A percentile compares a stretch with the other conserved stretches of the same genome.
Evolutionary conservation across 2,329 filamentous ascomycete species (phyloP).

Genomic region (Diplodia sapinea): DNA sequence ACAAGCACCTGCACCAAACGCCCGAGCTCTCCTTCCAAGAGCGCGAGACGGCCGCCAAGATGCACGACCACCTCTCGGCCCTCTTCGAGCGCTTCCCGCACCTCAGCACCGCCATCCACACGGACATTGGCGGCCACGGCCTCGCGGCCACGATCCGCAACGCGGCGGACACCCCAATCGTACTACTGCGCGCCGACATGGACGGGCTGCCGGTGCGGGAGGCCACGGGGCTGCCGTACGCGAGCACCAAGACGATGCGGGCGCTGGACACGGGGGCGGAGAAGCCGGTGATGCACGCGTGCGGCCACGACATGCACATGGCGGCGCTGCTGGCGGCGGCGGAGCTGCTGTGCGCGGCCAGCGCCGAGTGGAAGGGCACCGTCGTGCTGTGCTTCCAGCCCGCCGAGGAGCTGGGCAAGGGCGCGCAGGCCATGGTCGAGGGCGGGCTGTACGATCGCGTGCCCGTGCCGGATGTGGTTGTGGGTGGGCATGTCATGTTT

Average conservation of each 20-base stretch:
- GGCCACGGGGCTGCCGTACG: conserved; percentile 61
- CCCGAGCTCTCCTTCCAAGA: conserved; percentile 48
- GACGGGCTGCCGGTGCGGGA: conserved; percentile 66
- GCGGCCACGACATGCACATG: conserved; percentile 71
- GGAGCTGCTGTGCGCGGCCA: conserved; percentile 54
- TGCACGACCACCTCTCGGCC: conserved; percentile 39
- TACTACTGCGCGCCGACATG: conserved; percentile 67
- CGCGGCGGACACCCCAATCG: conserved; percentile 50
- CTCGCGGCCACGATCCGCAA: conserved; percentile 63
- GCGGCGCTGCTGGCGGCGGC: conserved; percentile 63
- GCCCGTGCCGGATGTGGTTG: conserved; percentile 61
- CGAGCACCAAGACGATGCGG: conserved; percentile 54
- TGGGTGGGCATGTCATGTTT: conserved; percentile 65
- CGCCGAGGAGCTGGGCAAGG: conserved; percentile 67
- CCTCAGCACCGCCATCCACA: conserved; percentile 12
- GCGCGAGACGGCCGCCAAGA: conserved; percentile 41
- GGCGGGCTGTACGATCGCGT: conserved; percentile 63
- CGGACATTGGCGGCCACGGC: conserved; percentile 49
- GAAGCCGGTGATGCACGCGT: conserved; percentile 70
- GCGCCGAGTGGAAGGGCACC: conserved; percentile 65
- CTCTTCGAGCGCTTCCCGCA: conserved; percentile 34
- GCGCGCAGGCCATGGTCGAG: conserved; percentile 67
- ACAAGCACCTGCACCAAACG: conserved; percentile 45
- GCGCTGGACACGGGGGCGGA: conserved; percentile 54
- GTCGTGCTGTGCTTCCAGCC: conserved; percentile 71